Evolutionary conservation across 805 yeast genomes (phyloP).

Genomic region (Candida ipomoeae): DNA sequence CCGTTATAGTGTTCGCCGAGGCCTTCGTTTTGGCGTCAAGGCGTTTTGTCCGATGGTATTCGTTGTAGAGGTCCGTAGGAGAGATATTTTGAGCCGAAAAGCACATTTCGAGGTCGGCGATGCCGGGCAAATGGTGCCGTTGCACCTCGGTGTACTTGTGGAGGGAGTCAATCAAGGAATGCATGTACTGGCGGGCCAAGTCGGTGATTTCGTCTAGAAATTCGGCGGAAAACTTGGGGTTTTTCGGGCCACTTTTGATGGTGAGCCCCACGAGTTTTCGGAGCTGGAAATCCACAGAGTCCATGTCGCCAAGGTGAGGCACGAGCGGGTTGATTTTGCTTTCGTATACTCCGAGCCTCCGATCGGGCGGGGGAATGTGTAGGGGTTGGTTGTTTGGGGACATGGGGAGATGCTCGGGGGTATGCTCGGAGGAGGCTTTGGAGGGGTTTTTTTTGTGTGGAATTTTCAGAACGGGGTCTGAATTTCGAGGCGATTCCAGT

Average conservation of each 20-base stretch:
- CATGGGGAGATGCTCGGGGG: background rate
- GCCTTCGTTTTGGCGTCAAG: constrained; percentile 4
- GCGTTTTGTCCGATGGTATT: constrained; percentile 18
- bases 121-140: constrained; percentile 53
- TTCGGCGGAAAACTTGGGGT: constrained; percentile 23
- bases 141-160: constrained; percentile 55
- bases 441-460: background rate
- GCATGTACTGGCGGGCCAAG: constrained; percentile 28
- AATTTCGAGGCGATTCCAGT: background rate
- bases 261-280: constrained; percentile 26
- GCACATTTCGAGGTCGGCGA: constrained; percentile 47
- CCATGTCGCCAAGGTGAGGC: background rate
- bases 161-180: constrained; percentile 37
- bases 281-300: constrained; percentile 27
- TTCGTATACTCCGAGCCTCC: constrained; percentile 9
- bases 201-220: constrained; percentile 28
- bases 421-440: background rate
- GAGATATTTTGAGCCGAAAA: constrained; percentile 40
- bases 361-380: constrained; percentile 10
- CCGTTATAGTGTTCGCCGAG: constrained; percentile 6
- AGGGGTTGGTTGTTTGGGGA: background rate
- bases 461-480: background rate
- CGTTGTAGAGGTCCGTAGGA: constrained; percentile 37
- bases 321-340: constrained; percentile 5
- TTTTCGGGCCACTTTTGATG: constrained; percentile 18